Conservation (phyloP, 306 rosid genomes). For the Gleditsia sinensis region DNA sequence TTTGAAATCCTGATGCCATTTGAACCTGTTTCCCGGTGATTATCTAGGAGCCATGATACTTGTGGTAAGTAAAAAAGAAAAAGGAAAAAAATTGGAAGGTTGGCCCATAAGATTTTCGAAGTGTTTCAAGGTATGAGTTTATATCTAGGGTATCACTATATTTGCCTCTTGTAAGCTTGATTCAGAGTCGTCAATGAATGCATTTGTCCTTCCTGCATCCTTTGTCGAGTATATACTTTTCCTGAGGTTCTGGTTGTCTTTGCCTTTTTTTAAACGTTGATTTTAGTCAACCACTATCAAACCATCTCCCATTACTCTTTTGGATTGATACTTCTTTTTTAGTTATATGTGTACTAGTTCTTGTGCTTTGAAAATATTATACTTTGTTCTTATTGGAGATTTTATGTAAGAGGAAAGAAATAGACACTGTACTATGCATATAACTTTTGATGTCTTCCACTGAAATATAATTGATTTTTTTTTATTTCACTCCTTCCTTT, state of each 20-base stretch:
- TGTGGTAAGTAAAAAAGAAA: constrained; percentile 1
- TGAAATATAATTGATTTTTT: not conserved
- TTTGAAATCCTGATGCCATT: constrained; percentile 6
- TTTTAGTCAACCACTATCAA: not conserved
- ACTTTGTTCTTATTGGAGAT: not conserved
- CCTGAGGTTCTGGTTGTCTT: not conserved
- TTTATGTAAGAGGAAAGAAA: not conserved
- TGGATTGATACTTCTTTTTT: too few species aligned
- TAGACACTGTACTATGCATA: not conserved
- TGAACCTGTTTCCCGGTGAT: constrained; percentile 32
- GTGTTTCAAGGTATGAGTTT: constrained; percentile 35
- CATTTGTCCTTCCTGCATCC: not conserved
- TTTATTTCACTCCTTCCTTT: not conserved
- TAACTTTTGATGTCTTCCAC: not conserved
- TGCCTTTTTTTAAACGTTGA: not conserved
- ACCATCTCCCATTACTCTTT: not conserved
- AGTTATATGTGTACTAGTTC: not conserved
- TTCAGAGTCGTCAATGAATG: constrained; percentile 12
- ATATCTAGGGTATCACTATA: constrained; percentile 16
- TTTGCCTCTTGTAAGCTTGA: constrained; percentile 11
- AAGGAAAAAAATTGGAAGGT: constrained; percentile 30
- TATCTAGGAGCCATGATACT: constrained; percentile 36
- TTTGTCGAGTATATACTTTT: not conserved
- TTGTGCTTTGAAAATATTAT: not conserved
- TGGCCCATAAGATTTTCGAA: constrained; percentile 24